These are phyloP conservation scores for Dipteronia sinensis DNA, from an alignment of 345 rosid genomes.

Conservation along the genomic window DNA sequence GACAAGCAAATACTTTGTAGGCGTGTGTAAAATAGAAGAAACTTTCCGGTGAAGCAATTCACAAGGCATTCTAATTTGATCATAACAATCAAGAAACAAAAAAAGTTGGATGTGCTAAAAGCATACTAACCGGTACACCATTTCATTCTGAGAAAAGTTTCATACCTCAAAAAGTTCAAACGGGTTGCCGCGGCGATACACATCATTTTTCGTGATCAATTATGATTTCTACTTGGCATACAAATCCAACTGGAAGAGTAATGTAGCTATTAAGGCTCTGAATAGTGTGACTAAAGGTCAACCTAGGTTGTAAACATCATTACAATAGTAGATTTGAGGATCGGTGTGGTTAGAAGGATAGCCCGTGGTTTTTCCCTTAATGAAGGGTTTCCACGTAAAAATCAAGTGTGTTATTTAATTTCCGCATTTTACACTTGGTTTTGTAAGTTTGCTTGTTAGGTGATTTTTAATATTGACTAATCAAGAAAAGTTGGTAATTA, in stretches of 20 bases:
- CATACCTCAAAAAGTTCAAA: constrained; percentile 89
- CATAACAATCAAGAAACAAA: not conserved
- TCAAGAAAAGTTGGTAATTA: no score
- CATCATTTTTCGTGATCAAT: constrained; percentile 48
- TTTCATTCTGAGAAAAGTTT: constrained; percentile 5
- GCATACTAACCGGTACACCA: not conserved
- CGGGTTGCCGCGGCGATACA: constrained; percentile 72
- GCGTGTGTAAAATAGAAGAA: not conserved
- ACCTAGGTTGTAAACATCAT: no score
- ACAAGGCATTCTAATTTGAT: not conserved
- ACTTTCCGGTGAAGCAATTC: not conserved
- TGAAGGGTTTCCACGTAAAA: no score
- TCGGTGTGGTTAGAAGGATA: no score
- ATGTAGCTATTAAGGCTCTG: not conserved
- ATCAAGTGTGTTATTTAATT: no score
- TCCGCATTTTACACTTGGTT: no score
- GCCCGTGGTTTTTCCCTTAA: no score
- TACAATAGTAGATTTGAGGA: no score
- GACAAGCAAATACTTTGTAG: not conserved
- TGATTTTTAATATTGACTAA: no score
- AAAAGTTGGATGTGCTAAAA: not conserved
- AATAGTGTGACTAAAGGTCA: no score
- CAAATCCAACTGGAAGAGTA: not conserved
- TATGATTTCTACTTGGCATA: not conserved
- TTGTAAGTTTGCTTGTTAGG: no score